phyloP scores from a whole-genome alignment of 78 protist genomes.

The Cavenderia fasciculata region DNA sequence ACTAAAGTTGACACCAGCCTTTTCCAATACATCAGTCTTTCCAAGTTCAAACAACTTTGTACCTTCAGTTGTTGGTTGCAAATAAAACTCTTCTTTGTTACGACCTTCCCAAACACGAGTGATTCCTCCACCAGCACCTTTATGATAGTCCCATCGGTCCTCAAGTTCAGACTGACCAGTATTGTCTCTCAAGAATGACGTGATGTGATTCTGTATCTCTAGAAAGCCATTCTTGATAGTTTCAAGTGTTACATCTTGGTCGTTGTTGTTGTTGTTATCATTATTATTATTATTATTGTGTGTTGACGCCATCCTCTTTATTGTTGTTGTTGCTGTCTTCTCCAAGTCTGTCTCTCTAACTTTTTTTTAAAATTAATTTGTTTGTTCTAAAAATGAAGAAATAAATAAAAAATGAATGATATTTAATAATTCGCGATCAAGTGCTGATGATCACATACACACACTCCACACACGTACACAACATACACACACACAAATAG shows the following conservation, averaged over 20 bases:
- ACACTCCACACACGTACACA: too few relatives aligned
- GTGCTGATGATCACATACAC: too few relatives aligned
- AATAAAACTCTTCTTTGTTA: constrained; percentile 19
- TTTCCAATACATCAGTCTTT: constrained; percentile 38
- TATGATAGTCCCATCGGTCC: constrained; percentile 71
- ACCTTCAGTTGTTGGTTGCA: neutral
- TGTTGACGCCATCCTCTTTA: too few relatives aligned
- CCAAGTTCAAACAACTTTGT: neutral
- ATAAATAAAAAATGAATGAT: too few relatives aligned
- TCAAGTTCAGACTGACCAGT: constrained; percentile 28
- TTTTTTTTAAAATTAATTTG: neutral
- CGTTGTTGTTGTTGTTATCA: neutral
- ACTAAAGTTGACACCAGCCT: constrained; percentile 82
- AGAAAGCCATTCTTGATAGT: constrained; percentile 49
- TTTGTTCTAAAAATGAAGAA: neutral
- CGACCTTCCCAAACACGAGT: constrained; percentile 79
- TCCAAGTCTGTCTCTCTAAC: too few relatives aligned
- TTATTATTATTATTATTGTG: neutral
- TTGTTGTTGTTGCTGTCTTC: too few relatives aligned
- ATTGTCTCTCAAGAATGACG: constrained; percentile 1
- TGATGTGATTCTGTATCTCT: constrained; percentile 30
- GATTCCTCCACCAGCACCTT: constrained; percentile 82
- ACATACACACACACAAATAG: too few relatives aligned
- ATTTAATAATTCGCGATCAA: too few relatives aligned
- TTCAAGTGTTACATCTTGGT: neutral